A percentile compares a stretch with the other conserved stretches of the same genome.
Conservation (phyloP, 2,329 filamentous ascomycete species). For the Penicillium griseofulvum region DNA sequence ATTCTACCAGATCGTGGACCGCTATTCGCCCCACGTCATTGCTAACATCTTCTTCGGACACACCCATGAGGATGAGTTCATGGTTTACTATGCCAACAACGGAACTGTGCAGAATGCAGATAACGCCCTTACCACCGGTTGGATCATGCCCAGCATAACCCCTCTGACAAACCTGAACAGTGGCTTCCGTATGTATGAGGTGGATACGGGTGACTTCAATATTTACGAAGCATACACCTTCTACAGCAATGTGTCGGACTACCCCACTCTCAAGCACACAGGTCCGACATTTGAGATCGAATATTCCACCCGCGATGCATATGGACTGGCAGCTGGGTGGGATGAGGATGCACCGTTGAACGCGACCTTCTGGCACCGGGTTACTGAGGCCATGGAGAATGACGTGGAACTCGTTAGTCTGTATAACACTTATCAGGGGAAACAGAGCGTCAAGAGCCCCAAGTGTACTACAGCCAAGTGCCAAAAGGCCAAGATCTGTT, state of each 20-base stretch:
- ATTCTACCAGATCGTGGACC: slow-evolving; percentile 55
- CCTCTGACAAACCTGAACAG: slow-evolving; percentile 56
- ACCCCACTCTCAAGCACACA: slow-evolving; percentile 36
- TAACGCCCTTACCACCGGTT: slow-evolving; percentile 50
- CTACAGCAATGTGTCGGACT: slow-evolving; percentile 52
- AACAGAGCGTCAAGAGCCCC: slow-evolving; percentile 50
- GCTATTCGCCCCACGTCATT: slow-evolving; percentile 56
- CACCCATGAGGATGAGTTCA: slow-evolving; percentile 55
- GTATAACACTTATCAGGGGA: slow-evolving; percentile 55
- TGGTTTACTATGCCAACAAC: slow-evolving; percentile 56
- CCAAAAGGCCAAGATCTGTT: slow-evolving; percentile 56
- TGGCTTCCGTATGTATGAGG: slow-evolving; percentile 55
- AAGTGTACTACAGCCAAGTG: slow-evolving; percentile 54
- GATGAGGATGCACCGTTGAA: slow-evolving; percentile 52
- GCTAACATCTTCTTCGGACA: slow-evolving; percentile 57
- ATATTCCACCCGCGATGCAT: slow-evolving; percentile 53
- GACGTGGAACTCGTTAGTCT: slow-evolving; percentile 49
- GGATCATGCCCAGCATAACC: slow-evolving; percentile 54
- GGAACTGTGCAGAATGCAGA: slow-evolving; percentile 43
- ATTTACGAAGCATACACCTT: slow-evolving; percentile 56
- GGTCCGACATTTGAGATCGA: slow-evolving; percentile 52
- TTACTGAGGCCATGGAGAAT: slow-evolving; percentile 57
- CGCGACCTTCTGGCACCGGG: slow-evolving; percentile 58
- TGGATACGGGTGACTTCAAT: slow-evolving; percentile 54
- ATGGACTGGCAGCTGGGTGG: slow-evolving; percentile 47